phyloP scores from a whole-genome alignment of 306 rosid species.

The Cajanus cajan region DNA sequence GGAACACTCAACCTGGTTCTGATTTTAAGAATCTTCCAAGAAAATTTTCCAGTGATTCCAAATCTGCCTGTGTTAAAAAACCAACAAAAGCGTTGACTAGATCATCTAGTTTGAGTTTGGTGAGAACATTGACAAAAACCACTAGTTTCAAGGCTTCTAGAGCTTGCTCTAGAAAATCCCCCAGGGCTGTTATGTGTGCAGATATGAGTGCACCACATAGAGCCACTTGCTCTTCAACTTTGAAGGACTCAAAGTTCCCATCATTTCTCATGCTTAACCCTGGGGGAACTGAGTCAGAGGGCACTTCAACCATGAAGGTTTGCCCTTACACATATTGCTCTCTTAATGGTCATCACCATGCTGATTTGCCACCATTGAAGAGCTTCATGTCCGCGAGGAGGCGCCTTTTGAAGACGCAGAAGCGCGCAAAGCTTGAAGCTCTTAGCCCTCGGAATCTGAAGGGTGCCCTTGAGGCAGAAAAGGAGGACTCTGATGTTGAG shows the following conservation, averaged over 20 bases:
- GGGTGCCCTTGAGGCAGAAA: constrained; percentile 26
- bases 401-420: constrained; percentile 62
- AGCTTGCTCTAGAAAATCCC: constrained; percentile 49
- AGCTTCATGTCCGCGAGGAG: constrained; percentile 72
- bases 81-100: constrained; percentile 44
- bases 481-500: constrained; percentile 34
- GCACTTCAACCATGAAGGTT: constrained; percentile 73
- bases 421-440: constrained; percentile 43
- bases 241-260: constrained; percentile 80
- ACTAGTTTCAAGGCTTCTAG: constrained; percentile 70
- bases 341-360: constrained; percentile 83
- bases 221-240: constrained; percentile 88
- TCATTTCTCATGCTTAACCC: constrained; percentile 55
- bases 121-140: constrained; percentile 66
- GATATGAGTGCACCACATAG: constrained; percentile 49
- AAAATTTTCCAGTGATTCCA: constrained; percentile 39
- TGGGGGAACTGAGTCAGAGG: constrained; percentile 82
- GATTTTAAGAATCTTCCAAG: constrained; percentile 37
- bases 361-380: constrained; percentile 74
- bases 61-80: constrained; percentile 39
- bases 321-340: constrained; percentile 90
- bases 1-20: constrained; percentile 38
- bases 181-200: constrained; percentile 52
- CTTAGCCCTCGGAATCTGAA: constrained; percentile 40
- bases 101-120: constrained; percentile 55